phyloP scores from a whole-genome alignment of 345 rosid genomes.

The Laguncularia racemosa region DNA sequence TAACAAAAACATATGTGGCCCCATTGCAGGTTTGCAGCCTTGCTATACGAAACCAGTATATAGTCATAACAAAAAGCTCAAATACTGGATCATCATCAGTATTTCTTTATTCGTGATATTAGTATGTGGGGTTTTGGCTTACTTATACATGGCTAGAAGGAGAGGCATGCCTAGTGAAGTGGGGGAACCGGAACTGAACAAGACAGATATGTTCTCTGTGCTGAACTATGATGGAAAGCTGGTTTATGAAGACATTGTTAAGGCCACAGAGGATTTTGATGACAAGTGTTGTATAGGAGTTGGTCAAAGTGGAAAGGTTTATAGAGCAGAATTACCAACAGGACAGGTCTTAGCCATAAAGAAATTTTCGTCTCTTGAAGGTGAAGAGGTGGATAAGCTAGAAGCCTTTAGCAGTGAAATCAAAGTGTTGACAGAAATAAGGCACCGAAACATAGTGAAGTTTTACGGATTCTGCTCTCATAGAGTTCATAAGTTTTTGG shows the following conservation, averaged over 20 bases:
- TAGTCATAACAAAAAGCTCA: no score
- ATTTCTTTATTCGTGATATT: no score
- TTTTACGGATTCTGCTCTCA: constrained; percentile 4
- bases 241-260: constrained; percentile 3
- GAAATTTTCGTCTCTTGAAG: neutral
- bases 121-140: no score
- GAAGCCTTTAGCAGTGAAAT: neutral
- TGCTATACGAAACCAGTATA: no score
- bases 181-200: neutral
- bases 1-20: no score
- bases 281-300: neutral
- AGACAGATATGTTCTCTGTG: neutral
- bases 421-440: neutral
- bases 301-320: neutral
- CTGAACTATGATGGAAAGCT: constrained; percentile 5
- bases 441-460: constrained; percentile 6
- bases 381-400: neutral
- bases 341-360: neutral
- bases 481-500: neutral
- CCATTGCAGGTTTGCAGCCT: no score
- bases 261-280: neutral
- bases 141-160: no score
- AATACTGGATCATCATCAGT: no score
- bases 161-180: no score
- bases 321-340: neutral